A percentile compares a stretch with the other conserved stretches of the same genome.
Evolutionary conservation across 2,329 filamentous ascomycete genomes (phyloP).

Genomic region (Ophiognomonia clavigignenti-juglandacearum): DNA sequence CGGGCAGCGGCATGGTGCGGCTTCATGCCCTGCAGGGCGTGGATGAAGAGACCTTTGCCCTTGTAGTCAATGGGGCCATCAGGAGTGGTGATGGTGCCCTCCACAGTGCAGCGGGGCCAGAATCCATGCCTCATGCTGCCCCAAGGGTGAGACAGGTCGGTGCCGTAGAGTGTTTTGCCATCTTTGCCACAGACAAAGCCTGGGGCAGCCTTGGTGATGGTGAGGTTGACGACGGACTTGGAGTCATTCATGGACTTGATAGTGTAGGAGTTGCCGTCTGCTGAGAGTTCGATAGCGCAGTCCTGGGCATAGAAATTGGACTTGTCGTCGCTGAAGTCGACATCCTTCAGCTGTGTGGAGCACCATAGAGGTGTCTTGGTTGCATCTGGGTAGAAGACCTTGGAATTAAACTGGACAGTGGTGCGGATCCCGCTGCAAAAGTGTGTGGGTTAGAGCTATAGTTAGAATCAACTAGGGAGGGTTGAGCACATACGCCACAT

Average conservation of each 20-base stretch:
- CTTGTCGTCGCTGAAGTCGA: constrained; percentile 80
- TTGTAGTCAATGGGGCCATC: constrained; percentile 77
- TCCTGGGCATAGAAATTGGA: constrained; percentile 81
- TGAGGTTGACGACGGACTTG: constrained; percentile 78
- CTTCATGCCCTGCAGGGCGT: constrained; percentile 97
- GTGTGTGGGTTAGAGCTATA: no score
- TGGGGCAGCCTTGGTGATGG: constrained; percentile 68
- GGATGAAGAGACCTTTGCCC: constrained; percentile 73
- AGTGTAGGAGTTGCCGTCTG: constrained; percentile 75
- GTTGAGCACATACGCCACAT: constrained; percentile 68
- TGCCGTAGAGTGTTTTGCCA: constrained; percentile 80
- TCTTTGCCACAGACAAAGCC: constrained; percentile 82
- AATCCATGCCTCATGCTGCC: constrained; percentile 88
- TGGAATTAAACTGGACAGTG: constrained; percentile 90
- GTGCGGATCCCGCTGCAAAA: constrained; percentile 72
- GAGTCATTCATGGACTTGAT: constrained; percentile 89
- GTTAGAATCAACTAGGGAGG: no score
- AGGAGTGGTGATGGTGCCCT: constrained; percentile 80
- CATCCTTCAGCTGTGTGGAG: constrained; percentile 71
- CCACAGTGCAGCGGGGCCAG: constrained; percentile 81
- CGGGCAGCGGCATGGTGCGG: constrained; percentile 88
- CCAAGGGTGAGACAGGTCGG: constrained; percentile 82
- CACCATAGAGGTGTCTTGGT: constrained; percentile 77
- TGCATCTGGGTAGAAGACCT: constrained; percentile 76
- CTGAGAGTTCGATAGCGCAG: constrained; percentile 78